Evolutionary conservation across 768 basidiomycete species (phyloP).

Genomic region (Boletus patriciae): DNA sequence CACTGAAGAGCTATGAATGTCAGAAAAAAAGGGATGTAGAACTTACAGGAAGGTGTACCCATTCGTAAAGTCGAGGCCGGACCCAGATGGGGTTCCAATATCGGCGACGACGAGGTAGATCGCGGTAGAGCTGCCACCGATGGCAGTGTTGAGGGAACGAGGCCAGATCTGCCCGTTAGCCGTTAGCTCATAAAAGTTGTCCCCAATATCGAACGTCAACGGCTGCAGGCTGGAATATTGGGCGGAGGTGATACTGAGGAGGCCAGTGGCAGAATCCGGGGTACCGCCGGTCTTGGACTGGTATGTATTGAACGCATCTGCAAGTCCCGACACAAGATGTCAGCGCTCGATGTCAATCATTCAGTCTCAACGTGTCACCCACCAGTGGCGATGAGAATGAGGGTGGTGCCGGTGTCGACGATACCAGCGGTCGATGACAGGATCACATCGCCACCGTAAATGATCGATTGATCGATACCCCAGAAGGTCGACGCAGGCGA

Average conservation of each 20-base stretch:
- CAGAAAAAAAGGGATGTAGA: neutral
- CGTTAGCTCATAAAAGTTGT: conserved; percentile 18
- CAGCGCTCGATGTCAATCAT: neutral
- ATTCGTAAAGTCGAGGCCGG: conserved; percentile 21
- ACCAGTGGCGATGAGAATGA: conserved; percentile 26
- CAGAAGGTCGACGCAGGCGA: conserved; percentile 26
- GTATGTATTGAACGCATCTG: conserved; percentile 29
- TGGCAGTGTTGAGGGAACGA: conserved; percentile 25
- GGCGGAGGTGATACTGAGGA: conserved; percentile 25
- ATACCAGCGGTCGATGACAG: conserved; percentile 31
- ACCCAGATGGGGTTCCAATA: conserved; percentile 11
- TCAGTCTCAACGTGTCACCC: neutral
- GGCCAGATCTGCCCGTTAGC: conserved; percentile 36
- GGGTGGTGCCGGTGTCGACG: conserved; percentile 34
- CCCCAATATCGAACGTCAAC: too few species aligned
- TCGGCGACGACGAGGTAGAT: conserved; percentile 32
- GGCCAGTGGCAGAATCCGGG: conserved; percentile 26
- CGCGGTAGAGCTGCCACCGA: conserved; percentile 23
- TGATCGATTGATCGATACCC: conserved; percentile 34
- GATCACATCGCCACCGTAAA: conserved; percentile 26
- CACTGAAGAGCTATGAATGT: neutral
- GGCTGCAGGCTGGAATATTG: too few species aligned
- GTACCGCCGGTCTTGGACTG: conserved; percentile 24
- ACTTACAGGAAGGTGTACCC: conserved; percentile 18
- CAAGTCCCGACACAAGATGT: neutral